Base-by-base conservation (phyloP, 495 filamentous ascomycete species). In the Penicillium flavigenum region DNA sequence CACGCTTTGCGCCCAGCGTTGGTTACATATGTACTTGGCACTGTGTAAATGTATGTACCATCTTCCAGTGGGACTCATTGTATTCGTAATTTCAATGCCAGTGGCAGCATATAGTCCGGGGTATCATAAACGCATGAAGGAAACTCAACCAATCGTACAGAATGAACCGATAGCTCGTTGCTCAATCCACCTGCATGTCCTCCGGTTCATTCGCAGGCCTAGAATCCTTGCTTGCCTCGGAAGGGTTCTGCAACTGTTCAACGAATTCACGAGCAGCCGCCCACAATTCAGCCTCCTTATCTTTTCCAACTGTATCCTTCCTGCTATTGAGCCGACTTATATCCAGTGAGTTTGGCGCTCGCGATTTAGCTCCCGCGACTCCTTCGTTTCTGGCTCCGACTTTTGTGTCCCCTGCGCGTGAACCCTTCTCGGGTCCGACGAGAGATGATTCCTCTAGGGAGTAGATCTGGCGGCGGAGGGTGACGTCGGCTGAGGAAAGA, bases 261-360 rank as follows among this genome's bases (percentile, higher is more conserved):
- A 85, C 61, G 61, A 86, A 72, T 27, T 61, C 64, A 36, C 74
- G 71, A 32, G 86, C 85, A 55, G 83, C 80, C 52, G 76, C 75
- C 88, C 90, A 89, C 50, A 94, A 65, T 73, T 94, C 90, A 12
- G 81, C 80, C 67, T 94, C 89, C 79, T 88, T 90, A 56, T 88
- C 86, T 63, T 82, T 85, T 42, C 85, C 88, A 16, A 92, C 86
- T 31, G 84, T 86, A 60, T 88, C 85, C 57, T 86, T 88, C 56
- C 89, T 82, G 71, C 87, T 88, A 63, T 96, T 96, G 64, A 96
- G 73, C 83, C 86, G 88, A 49, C 91, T 90, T 14, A 94, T 83
- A 70, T 96, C 91, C 45, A 93, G 72, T 17, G 72, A 71, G 47
- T 75, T 72, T 16, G 67, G 47, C 20, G 64, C 48, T 3, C 52